These are phyloP conservation scores for Phytophthora europaea DNA, from an alignment of 352 stramenopile genomes.

Conservation along the genomic window DNA sequence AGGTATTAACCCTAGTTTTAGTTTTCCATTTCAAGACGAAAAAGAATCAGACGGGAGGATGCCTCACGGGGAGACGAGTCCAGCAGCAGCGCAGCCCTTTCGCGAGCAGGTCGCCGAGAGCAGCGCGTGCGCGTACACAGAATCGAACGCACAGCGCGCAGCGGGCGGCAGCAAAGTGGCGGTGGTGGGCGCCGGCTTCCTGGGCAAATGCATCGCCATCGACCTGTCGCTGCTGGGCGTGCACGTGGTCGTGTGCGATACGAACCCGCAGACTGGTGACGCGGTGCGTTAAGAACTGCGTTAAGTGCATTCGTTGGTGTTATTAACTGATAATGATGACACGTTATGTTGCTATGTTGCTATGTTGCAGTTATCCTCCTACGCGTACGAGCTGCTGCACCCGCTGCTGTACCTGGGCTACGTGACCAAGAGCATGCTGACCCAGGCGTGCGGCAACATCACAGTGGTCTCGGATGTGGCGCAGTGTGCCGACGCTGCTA, in stretches of 20 bases:
- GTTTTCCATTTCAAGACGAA: background rate
- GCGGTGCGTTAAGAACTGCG: conserved; percentile 29
- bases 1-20: too few species aligned
- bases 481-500: conserved; percentile 51
- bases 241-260: conserved; percentile 69
- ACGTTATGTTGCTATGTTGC: conserved; percentile 1
- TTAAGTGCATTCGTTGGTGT: background rate
- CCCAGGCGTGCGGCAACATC: conserved; percentile 62
- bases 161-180: conserved; percentile 45
- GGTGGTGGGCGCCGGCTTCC: conserved; percentile 72
- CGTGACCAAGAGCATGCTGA: conserved; percentile 83
- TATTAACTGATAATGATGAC: background rate
- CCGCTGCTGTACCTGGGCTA: conserved; percentile 80
- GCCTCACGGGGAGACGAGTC: conserved; percentile 27
- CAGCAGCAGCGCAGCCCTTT: conserved; percentile 5
- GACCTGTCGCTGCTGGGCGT: conserved; percentile 75
- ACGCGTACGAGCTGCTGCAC: conserved; percentile 72
- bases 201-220: conserved; percentile 75
- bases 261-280: conserved; percentile 46
- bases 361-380: conserved; percentile 55
- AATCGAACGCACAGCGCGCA: conserved; percentile 19
- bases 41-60: background rate
- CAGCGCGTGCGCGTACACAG: conserved; percentile 35
- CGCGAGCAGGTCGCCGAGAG: conserved; percentile 8
- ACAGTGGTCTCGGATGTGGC: conserved; percentile 53